Percentiles rank a stretch among this genome's conserved stretches.
phyloP scores from a whole-genome alignment of 2,329 filamentous ascomycete genomes.

The Chaetomiaceae sp. region DNA sequence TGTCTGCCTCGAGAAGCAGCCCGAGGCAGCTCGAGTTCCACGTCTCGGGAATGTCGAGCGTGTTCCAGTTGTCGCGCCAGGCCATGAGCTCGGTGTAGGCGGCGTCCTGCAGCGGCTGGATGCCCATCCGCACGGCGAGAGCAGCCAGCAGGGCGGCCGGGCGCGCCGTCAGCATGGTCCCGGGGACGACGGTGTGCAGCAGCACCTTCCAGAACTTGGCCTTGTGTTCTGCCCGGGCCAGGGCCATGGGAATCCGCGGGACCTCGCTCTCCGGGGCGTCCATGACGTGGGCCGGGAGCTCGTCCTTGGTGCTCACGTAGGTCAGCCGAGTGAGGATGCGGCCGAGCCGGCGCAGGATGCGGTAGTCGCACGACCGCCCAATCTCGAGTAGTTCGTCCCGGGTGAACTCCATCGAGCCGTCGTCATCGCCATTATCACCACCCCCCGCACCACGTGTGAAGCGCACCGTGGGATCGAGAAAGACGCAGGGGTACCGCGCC shows the following conservation, averaged over 20 bases:
- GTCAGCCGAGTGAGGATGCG: conserved; percentile 41
- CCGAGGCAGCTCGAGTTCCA: conserved; percentile 42
- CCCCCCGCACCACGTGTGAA: conserved; percentile 26
- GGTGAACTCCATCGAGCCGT: conserved; percentile 32
- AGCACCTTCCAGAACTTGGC: conserved; percentile 43
- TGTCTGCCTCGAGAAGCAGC: conserved; percentile 43
- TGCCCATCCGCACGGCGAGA: conserved; percentile 42
- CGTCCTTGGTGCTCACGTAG: conserved; percentile 34
- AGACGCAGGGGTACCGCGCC: conserved; percentile 42
- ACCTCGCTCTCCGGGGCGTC: conserved; percentile 29
- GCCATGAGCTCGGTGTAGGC: conserved; percentile 38
- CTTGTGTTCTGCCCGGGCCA: conserved; percentile 32
- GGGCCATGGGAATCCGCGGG: conserved; percentile 38
- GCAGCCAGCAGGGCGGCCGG: conserved; percentile 42
- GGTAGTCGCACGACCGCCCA: conserved; percentile 43
- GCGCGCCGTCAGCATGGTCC: conserved; percentile 40
- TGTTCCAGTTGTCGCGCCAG: conserved; percentile 41
- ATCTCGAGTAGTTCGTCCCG: conserved; percentile 46
- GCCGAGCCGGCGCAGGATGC: conserved; percentile 42
- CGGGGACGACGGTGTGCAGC: conserved; percentile 42
- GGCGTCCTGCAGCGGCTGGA: conserved; percentile 34
- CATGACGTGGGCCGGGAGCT: conserved; percentile 40
- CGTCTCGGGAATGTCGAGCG: conserved; percentile 41
- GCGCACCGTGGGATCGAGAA: conserved; percentile 42
- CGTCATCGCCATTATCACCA: conserved; percentile 21